A percentile compares a stretch with the other conserved stretches of the same genome.
Evolutionary conservation across 495 filamentous ascomycete genomes (phyloP).

Genomic region (Cenococcum geophilum): DNA sequence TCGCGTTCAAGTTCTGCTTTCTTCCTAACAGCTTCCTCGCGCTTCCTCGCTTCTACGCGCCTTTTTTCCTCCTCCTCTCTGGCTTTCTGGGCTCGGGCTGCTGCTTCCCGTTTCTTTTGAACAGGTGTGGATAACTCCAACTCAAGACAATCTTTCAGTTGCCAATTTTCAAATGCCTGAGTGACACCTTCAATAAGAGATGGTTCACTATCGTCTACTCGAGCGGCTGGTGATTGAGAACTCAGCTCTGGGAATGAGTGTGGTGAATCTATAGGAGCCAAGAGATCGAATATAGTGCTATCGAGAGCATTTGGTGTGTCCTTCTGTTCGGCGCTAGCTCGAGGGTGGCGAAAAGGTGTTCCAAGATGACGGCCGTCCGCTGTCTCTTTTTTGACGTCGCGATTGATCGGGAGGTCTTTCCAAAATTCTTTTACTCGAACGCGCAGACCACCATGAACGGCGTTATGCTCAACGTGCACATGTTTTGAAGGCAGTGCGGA

Average conservation of each 20-base stretch:
- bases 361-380: neutral
- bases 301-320: neutral
- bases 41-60: neutral
- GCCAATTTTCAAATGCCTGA: neutral
- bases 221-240: neutral
- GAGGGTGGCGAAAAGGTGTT: neutral
- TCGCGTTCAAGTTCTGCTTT: neutral
- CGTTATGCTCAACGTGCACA: neutral
- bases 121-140: neutral
- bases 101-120: neutral
- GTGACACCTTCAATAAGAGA: neutral
- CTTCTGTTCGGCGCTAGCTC: neutral
- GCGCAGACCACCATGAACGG: neutral
- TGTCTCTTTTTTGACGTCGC: neutral
- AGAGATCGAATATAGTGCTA: neutral
- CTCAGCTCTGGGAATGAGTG: neutral
- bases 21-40: neutral
- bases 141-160: neutral
- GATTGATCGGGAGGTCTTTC: neutral
- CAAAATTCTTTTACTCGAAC: neutral
- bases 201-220: neutral
- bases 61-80: neutral
- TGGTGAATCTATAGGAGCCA: neutral
- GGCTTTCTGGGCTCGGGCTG: neutral
- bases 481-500: neutral